Base-by-base conservation (phyloP, 2,329 filamentous ascomycete genomes). In the Exserohilum rostratum region DNA sequence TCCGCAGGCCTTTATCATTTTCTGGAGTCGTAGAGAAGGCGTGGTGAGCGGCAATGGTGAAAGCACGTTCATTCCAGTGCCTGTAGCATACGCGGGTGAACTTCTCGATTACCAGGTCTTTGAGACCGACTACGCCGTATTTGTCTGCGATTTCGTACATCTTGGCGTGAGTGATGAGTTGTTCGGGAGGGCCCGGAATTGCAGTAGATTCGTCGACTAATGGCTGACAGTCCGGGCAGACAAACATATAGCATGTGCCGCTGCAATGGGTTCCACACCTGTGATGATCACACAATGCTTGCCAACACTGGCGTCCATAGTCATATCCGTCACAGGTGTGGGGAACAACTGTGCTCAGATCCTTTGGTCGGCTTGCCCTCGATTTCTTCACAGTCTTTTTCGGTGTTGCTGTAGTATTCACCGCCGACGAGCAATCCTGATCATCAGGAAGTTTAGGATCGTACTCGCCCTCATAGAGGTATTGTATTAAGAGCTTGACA, bases 61-160 rank as follows among this genome's bases (percentile, higher is more conserved):
- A 52, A 5, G 6, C 4, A 5, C 15, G 5, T 1, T 35, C 2
- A 5, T 40, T 6, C n/a, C 18, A 46, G n/a, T 22, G 35, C 5
- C 22, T 5, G 0, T 18, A 2, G 43, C 42, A 47, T 2, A 35
- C 37, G 11, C 20, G 6, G 1, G 5, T 15, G n/a, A 47, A 53
- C 15, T 53, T 53, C 11, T 53, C 30, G 0, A 2, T 0, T 3
- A 20, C 34, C 1, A 54, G 39, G 1, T 42, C 46, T 17, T 54
- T 50, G 2, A 54, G 29, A 1, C 46, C 46, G 0, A 6, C 11
- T 0, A 45, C 46, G 15, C 46, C 6, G 20, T 50, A 54, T 4
- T 55, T 50, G n/a, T 55, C 52, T 7, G 40, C 34, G 2, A 50
- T 27, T 2, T 43, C 46, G 15, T 50, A 55, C 17, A 55, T 27